Percentiles rank a stretch among this genome's conserved stretches.
Conservation (phyloP, 768 basidiomycete species). For the Tulasnella sp. region DNA sequence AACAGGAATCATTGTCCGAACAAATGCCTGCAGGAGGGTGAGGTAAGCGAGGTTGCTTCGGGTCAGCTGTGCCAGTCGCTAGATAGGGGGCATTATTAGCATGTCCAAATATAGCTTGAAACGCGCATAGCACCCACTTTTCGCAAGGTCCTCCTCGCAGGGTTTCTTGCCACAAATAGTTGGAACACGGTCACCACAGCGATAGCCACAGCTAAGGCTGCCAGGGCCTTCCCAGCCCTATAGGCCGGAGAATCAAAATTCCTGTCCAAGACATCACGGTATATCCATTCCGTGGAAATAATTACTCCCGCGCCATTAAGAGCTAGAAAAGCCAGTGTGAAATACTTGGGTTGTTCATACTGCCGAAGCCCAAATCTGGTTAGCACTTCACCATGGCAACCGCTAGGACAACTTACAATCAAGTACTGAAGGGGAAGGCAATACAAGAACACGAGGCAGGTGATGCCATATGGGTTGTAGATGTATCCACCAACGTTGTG, state of each 20-base stretch:
- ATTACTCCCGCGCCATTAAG: slow-evolving; percentile 30
- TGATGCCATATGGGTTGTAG: slow-evolving; percentile 34
- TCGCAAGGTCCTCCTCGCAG: slow-evolving; percentile 33
- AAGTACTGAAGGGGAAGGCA: slow-evolving; percentile 30
- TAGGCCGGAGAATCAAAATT: slow-evolving; percentile 34
- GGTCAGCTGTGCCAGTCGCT: slow-evolving; percentile 27
- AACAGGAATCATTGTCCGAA: slow-evolving; percentile 27
- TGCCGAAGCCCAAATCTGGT: background rate
- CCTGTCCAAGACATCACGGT: slow-evolving; percentile 31
- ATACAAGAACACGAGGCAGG: slow-evolving; percentile 29
- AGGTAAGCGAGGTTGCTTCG: slow-evolving; percentile 29
- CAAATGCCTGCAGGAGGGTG: slow-evolving; percentile 32
- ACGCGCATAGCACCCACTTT: slow-evolving; percentile 21
- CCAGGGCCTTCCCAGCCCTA: slow-evolving; percentile 32
- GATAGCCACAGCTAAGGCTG: slow-evolving; percentile 34
- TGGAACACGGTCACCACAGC: slow-evolving; percentile 35
- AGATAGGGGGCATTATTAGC: background rate
- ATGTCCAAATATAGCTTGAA: background rate
- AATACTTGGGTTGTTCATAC: slow-evolving; percentile 31
- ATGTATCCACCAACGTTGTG: slow-evolving; percentile 34
- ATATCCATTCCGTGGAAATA: slow-evolving; percentile 31
- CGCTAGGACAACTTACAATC: slow-evolving; percentile 14
- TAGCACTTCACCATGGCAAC: background rate
- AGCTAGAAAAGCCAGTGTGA: slow-evolving; percentile 30
- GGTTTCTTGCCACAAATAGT: slow-evolving; percentile 33